These are phyloP conservation scores for Drechslerella dactyloides DNA, from an alignment of 2,329 filamentous ascomycete species.

Conservation along the genomic window DNA sequence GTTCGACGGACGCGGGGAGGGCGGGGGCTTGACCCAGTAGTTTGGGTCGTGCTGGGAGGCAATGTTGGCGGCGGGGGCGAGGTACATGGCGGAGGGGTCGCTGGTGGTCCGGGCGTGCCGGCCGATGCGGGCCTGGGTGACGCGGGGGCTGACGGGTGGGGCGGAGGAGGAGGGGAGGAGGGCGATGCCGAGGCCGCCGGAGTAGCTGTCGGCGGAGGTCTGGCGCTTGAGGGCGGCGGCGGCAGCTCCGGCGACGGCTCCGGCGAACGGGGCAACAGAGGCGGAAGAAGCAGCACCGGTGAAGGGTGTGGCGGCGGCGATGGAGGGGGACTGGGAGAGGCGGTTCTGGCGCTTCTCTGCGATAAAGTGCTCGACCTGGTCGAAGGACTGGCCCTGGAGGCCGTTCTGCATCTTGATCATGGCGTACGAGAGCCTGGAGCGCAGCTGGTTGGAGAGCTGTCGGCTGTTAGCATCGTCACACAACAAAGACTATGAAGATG, in stretches of 20 bases:
- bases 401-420: constrained; percentile 51
- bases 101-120: constrained; percentile 42
- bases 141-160: constrained; percentile 29
- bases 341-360: constrained; percentile 39
- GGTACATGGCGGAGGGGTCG: constrained; percentile 41
- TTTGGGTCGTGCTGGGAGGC: constrained; percentile 43
- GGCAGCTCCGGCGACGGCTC: too few species aligned
- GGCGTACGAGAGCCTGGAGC: constrained; percentile 44
- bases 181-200: constrained; percentile 31
- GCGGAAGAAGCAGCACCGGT: constrained; percentile 18
- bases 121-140: constrained; percentile 26
- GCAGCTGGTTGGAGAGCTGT: constrained; percentile 42
- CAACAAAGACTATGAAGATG: neutral
- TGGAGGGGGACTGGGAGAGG: constrained; percentile 43
- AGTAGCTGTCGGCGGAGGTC: constrained; percentile 35
- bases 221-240: constrained; percentile 45
- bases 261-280: constrained; percentile 14
- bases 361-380: constrained; percentile 44
- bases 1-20: constrained; percentile 59
- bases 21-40: constrained; percentile 46
- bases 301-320: constrained; percentile 21
- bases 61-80: constrained; percentile 44
- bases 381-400: constrained; percentile 42
- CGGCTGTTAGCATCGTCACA: neutral
- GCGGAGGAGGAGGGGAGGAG: constrained; percentile 27